Conservation (phyloP, 805 yeast genomes). For the Metschnikowia shivogae region DNA sequence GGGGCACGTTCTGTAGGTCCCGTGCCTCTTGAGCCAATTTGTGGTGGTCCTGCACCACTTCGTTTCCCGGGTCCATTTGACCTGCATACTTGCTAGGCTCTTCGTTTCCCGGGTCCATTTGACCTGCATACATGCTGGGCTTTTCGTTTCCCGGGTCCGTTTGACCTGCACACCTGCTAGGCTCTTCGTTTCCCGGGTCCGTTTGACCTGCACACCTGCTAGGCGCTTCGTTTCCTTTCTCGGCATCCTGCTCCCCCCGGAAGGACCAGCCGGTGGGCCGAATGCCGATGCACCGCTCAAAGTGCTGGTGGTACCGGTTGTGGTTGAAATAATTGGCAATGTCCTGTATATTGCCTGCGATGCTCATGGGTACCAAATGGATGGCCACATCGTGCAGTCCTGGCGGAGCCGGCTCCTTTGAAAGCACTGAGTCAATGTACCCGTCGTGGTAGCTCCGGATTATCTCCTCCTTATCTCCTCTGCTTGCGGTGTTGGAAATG, state of each 20-base stretch:
- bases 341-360: conserved; percentile 42
- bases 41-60: background rate
- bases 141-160: no score
- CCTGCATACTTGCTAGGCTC: background rate
- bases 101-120: no score
- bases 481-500: conserved; percentile 45
- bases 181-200: no score
- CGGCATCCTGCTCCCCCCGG: conserved; percentile 9
- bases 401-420: conserved; percentile 34
- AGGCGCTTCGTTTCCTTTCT: background rate
- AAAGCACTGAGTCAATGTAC: conserved; percentile 28
- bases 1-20: conserved; percentile 18
- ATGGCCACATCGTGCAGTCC: conserved; percentile 47
- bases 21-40: background rate
- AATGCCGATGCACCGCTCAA: conserved; percentile 64
- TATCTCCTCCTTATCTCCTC: conserved; percentile 38
- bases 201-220: no score
- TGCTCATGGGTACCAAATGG: conserved; percentile 70
- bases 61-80: no score
- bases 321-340: conserved; percentile 48
- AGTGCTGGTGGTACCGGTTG: conserved; percentile 41
- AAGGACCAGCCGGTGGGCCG: conserved; percentile 93
- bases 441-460: conserved; percentile 46
- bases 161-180: no score
- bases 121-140: no score